A percentile compares a stretch with the other conserved stretches of the same genome.
phyloP scores from a whole-genome alignment of 2,329 filamentous ascomycete genomes.

The Leptosphaerulina australis region DNA sequence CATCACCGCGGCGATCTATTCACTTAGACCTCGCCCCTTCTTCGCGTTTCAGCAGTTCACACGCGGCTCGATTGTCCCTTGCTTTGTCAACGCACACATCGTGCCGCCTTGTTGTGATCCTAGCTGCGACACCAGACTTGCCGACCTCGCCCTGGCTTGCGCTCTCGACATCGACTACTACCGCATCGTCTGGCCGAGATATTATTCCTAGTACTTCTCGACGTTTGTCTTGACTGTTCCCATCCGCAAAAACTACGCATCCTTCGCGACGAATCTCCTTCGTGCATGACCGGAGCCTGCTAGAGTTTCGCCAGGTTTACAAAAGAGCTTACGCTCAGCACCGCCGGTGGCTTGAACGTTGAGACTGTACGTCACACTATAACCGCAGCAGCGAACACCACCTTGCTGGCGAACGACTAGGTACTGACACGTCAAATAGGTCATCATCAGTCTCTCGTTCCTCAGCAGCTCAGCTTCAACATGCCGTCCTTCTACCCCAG shows the following conservation, averaged over 20 bases:
- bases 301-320: constrained; percentile 43
- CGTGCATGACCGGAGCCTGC: constrained; percentile 46
- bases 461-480: constrained; percentile 44
- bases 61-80: constrained; percentile 12
- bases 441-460: constrained; percentile 53
- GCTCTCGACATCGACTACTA: constrained; percentile 18
- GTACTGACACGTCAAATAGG: constrained; percentile 39
- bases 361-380: constrained; percentile 46
- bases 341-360: constrained; percentile 43
- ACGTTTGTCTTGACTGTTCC: constrained; percentile 29
- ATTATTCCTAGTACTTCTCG: constrained; percentile 34
- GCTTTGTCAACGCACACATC: constrained; percentile 21
- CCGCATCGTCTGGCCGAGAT: constrained; percentile 30
- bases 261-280: constrained; percentile 26
- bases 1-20: constrained; percentile 48
- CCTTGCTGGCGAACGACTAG: not conserved
- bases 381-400: constrained; percentile 3
- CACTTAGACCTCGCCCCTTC: constrained; percentile 48
- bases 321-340: constrained; percentile 47
- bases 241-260: constrained; percentile 25
- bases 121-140: constrained; percentile 21
- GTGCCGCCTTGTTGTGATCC: constrained; percentile 24
- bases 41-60: constrained; percentile 29
- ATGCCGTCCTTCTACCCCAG: constrained; percentile 61
- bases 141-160: constrained; percentile 16